Evolutionary conservation across 441 rosid species (phyloP).

Genomic region (Brassica hybrid): DNA sequence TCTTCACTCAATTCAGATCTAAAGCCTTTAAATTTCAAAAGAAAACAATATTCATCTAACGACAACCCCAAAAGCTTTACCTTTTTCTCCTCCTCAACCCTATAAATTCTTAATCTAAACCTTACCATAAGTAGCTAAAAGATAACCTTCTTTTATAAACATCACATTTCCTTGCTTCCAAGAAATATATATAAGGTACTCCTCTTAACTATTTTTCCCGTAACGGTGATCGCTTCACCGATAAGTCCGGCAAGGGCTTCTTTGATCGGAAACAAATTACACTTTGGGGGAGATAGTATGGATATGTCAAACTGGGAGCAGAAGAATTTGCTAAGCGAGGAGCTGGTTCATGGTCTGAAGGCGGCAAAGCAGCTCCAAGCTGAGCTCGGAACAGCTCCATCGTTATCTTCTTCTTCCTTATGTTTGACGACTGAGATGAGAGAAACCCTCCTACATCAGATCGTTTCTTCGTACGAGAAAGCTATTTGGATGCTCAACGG

Average conservation of each 20-base stretch:
- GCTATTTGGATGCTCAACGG: conserved; percentile 53
- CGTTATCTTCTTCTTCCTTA: not conserved
- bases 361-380: conserved; percentile 50
- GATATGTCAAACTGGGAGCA: conserved; percentile 46
- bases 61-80: not conserved
- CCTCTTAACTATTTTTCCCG: not conserved
- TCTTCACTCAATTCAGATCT: conserved; percentile 23
- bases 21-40: conserved; percentile 9
- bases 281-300: conserved; percentile 1
- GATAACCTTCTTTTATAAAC: not conserved
- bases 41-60: conserved; percentile 5
- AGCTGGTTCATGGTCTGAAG: conserved; percentile 55
- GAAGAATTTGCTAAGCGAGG: conserved; percentile 48
- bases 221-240: not conserved
- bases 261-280: not conserved
- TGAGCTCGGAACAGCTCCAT: conserved; percentile 34
- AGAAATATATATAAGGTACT: not conserved
- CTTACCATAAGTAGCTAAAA: not conserved
- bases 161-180: not conserved
- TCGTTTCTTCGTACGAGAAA: conserved; percentile 56
- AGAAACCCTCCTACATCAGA: conserved; percentile 48
- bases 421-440: conserved; percentile 34
- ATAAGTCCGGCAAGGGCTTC: not conserved
- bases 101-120: not conserved
- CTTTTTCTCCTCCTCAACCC: no score